These are phyloP conservation scores for Tetrapisispora taiwanensis DNA, from an alignment of 805 yeast species.

Conservation along the genomic window DNA sequence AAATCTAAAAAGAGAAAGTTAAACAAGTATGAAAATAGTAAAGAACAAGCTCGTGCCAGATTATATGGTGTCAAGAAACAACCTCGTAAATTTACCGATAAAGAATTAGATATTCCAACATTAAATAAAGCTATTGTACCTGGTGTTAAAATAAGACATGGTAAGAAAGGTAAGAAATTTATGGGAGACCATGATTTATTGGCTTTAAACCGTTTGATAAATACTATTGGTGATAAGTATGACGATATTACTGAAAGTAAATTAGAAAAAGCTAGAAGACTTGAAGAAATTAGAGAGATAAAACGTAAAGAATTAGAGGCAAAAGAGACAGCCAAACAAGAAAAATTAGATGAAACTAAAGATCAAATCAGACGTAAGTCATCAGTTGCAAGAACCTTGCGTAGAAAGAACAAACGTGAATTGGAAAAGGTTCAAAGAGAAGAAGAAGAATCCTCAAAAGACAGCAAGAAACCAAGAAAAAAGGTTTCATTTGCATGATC, in stretches of 20 bases:
- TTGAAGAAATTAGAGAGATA: constrained; percentile 82
- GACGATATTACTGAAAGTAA: constrained; percentile 79
- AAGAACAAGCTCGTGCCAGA: constrained; percentile 53
- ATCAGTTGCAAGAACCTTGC: constrained; percentile 52
- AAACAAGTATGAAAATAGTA: constrained; percentile 46
- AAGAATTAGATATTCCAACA: constrained; percentile 67
- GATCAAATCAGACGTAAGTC: constrained; percentile 66
- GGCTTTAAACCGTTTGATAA: constrained; percentile 58
- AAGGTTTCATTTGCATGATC: constrained; percentile 41
- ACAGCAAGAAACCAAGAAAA: constrained; percentile 30
- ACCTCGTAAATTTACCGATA: constrained; percentile 51
- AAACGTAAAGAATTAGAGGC: constrained; percentile 80
- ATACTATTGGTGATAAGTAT: constrained; percentile 69
- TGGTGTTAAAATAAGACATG: constrained; percentile 64
- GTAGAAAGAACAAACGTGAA: constrained; percentile 45
- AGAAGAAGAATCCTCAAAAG: constrained; percentile 7
- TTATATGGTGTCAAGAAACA: constrained; percentile 57
- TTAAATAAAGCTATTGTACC: constrained; percentile 79
- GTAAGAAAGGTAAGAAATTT: constrained; percentile 82
- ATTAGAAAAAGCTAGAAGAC: constrained; percentile 76
- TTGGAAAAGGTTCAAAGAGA: constrained; percentile 6
- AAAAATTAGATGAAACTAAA: constrained; percentile 67
- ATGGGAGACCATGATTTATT: constrained; percentile 58
- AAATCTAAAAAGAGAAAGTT: constrained; percentile 44
- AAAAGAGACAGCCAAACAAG: constrained; percentile 61